Percentiles rank a stretch among this genome's conserved stretches.
Evolutionary conservation across 2,329 filamentous ascomycete species (phyloP).

Genomic region (Penicillium sp.): DNA sequence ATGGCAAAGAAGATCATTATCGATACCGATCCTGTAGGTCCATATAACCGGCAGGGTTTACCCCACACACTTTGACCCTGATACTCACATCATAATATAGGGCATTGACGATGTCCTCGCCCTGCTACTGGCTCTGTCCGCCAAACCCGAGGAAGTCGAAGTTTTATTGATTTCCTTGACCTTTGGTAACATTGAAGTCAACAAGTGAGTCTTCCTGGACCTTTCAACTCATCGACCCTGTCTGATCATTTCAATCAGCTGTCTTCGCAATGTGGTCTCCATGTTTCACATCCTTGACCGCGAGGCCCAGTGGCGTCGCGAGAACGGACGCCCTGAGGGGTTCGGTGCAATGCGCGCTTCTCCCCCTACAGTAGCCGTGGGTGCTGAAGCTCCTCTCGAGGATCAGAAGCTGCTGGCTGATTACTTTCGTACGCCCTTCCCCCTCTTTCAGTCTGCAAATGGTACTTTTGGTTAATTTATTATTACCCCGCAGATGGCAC

Average conservation of each 20-base stretch:
- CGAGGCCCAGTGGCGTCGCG: slow-evolving; percentile 80
- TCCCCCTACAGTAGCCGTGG: slow-evolving; percentile 85
- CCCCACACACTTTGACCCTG: not conserved
- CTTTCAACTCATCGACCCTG: no score
- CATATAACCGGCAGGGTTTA: not conserved
- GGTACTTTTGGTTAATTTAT: slow-evolving; percentile 9
- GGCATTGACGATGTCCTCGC: slow-evolving; percentile 92
- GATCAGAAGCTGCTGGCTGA: slow-evolving; percentile 80
- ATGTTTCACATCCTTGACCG: slow-evolving; percentile 91
- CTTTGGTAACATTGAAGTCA: slow-evolving; percentile 89
- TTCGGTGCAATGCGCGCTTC: slow-evolving; percentile 73
- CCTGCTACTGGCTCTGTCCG: slow-evolving; percentile 82
- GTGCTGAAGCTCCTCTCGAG: slow-evolving; percentile 81
- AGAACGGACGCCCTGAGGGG: slow-evolving; percentile 67
- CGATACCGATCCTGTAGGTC: slow-evolving; percentile 84
- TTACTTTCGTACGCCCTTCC: slow-evolving; percentile 73
- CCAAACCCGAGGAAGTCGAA: slow-evolving; percentile 81
- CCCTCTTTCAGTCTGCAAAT: not conserved
- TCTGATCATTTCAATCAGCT: slow-evolving; percentile 55
- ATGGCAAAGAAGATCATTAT: slow-evolving; percentile 86
- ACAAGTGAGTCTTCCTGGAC: slow-evolving; percentile 60
- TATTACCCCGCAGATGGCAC: slow-evolving; percentile 62
- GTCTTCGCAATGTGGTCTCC: slow-evolving; percentile 83
- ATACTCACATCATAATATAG: slow-evolving; percentile 26
- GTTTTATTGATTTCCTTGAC: slow-evolving; percentile 84